phyloP scores from a whole-genome alignment of 2,329 filamentous ascomycete species.

The Penicillium sp. region DNA sequence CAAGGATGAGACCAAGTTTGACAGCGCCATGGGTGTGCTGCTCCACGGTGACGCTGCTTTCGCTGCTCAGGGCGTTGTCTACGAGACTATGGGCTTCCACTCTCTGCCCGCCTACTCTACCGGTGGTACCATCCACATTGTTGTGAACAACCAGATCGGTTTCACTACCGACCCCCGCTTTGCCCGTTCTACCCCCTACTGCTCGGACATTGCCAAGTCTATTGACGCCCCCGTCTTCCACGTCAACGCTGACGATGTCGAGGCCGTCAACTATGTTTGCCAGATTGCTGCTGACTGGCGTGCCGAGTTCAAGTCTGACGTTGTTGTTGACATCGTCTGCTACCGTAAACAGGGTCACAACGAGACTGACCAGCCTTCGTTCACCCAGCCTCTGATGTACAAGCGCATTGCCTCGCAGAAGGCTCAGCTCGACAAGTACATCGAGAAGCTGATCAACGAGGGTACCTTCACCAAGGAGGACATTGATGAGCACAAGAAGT shows the following conservation, averaged over 20 bases:
- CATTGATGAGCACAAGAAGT: slow-evolving; percentile 98
- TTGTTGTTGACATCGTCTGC: slow-evolving; percentile 97
- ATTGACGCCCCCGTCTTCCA: slow-evolving; percentile 99
- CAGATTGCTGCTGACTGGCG: slow-evolving; percentile 97
- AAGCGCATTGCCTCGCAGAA: slow-evolving; percentile 90
- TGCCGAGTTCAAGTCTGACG: slow-evolving; percentile 97
- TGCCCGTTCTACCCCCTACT: slow-evolving; percentile 96
- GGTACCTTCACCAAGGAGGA: slow-evolving; percentile 97
- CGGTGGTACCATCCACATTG: slow-evolving; percentile 93
- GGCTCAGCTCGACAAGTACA: slow-evolving; percentile 86
- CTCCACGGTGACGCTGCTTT: slow-evolving; percentile 98
- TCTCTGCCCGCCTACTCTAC: slow-evolving; percentile 95
- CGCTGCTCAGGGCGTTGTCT: slow-evolving; percentile 94
- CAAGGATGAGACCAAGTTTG: slow-evolving; percentile 88
- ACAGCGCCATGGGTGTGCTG: slow-evolving; percentile 91
- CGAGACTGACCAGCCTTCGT: slow-evolving; percentile 98
- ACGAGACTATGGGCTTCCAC: slow-evolving; percentile 98
- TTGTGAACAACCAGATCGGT: slow-evolving; percentile 99
- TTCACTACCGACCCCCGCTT: slow-evolving; percentile 99
- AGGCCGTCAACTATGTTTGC: slow-evolving; percentile 98
- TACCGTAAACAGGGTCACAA: slow-evolving; percentile 99
- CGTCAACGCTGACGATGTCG: slow-evolving; percentile 97
- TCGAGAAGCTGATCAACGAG: slow-evolving; percentile 87
- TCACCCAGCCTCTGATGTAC: slow-evolving; percentile 99
- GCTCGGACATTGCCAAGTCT: slow-evolving; percentile 98